phyloP scores from a whole-genome alignment of 2,329 filamentous ascomycete species.

The Ceratocystis lukuohia region DNA sequence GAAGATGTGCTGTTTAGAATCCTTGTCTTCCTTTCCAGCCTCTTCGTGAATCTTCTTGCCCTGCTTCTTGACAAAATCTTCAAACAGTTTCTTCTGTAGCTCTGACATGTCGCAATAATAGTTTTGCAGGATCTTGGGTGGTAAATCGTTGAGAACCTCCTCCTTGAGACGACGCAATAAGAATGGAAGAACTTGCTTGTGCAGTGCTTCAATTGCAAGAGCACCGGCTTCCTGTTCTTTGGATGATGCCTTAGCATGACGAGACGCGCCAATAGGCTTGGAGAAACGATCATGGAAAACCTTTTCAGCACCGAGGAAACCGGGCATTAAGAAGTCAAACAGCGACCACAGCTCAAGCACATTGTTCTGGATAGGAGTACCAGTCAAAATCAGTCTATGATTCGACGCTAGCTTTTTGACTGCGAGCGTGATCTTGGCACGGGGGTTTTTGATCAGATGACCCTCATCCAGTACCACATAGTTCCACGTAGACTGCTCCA shows the following conservation, averaged over 20 bases:
- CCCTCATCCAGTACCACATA: conserved; percentile 96
- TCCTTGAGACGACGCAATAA: conserved; percentile 90
- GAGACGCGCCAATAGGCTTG: conserved; percentile 85
- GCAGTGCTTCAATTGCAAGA: conserved; percentile 89
- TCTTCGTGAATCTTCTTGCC: conserved; percentile 76
- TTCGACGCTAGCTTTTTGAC: conserved; percentile 86
- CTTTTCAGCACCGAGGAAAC: conserved; percentile 85
- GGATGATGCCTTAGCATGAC: conserved; percentile 92
- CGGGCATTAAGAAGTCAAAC: conserved; percentile 98
- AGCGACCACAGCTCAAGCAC: conserved; percentile 94
- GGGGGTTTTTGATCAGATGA: conserved; percentile 96
- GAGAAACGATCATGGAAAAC: conserved; percentile 94
- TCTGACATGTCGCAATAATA: conserved; percentile 98
- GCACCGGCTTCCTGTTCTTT: conserved; percentile 97
- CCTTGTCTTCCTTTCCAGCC: conserved; percentile 73
- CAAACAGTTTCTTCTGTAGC: conserved; percentile 85
- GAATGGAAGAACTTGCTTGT: conserved; percentile 97
- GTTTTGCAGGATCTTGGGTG: conserved; percentile 96
- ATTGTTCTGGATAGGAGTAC: conserved; percentile 96
- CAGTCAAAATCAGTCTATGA: conserved; percentile 88
- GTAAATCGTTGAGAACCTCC: conserved; percentile 88
- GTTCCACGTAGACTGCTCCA: conserved; percentile 82
- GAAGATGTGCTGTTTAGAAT: conserved; percentile 97
- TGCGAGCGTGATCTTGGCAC: conserved; percentile 85
- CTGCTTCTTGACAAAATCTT: conserved; percentile 91